phyloP scores from a whole-genome alignment of 1,139 yeast genomes.

The Torulaspora globosa region DNA sequence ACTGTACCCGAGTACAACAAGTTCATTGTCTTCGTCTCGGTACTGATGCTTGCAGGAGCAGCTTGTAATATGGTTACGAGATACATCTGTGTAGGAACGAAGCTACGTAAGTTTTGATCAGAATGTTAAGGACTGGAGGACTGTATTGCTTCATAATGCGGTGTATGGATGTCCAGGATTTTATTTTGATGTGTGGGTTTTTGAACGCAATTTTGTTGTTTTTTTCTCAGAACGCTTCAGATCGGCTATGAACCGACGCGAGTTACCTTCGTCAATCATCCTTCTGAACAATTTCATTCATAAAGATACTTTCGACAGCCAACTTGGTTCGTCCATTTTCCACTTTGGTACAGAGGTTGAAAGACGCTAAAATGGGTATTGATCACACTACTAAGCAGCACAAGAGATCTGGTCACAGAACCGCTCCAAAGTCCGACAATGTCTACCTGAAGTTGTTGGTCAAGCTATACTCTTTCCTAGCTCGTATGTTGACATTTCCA shows the following conservation, averaged over 20 bases:
- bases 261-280: not conserved
- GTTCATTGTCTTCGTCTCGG: constrained; percentile 30
- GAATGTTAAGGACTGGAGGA: no score
- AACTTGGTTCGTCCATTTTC: not conserved
- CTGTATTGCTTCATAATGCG: not conserved
- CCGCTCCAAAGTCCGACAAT: constrained; percentile 99
- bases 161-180: not conserved
- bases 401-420: constrained; percentile 93
- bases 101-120: constrained; percentile 23
- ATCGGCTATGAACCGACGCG: not conserved
- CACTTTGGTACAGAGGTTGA: not conserved
- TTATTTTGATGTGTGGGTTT: not conserved
- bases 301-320: not conserved
- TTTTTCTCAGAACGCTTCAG: not conserved
- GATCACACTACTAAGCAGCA: constrained; percentile 97
- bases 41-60: constrained; percentile 30
- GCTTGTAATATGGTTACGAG: constrained; percentile 36
- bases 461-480: constrained; percentile 97
- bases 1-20: constrained; percentile 32
- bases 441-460: constrained; percentile 97
- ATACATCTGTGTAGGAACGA: constrained; percentile 39
- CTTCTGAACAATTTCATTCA: not conserved
- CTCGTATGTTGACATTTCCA: constrained; percentile 71
- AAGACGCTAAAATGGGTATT: constrained; percentile 72
- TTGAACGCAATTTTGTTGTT: not conserved